These are phyloP conservation scores for Fusarium chlamydosporum DNA, from an alignment of 2,329 filamentous ascomycete genomes.

Conservation along the genomic window DNA sequence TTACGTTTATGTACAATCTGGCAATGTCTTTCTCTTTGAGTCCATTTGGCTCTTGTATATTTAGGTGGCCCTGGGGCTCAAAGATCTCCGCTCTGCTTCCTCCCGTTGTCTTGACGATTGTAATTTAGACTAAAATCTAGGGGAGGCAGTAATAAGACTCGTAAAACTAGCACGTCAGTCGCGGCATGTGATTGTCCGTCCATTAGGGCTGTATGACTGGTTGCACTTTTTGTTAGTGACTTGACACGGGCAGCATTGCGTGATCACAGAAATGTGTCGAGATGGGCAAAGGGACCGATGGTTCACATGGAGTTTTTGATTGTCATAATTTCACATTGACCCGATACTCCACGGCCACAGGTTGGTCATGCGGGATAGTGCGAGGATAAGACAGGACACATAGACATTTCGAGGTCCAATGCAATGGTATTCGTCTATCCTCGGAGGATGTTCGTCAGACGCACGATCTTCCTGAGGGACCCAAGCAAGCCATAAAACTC, in stretches of 20 bases:
- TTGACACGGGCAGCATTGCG: neutral
- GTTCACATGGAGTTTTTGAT: slow-evolving; percentile 34
- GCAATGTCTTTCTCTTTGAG: slow-evolving; percentile 51
- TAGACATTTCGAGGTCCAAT: slow-evolving; percentile 53
- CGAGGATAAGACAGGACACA: slow-evolving; percentile 34
- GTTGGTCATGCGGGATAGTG: slow-evolving; percentile 27
- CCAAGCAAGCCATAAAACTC: slow-evolving; percentile 63
- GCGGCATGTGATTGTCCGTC: neutral
- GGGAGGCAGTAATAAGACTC: slow-evolving; percentile 53
- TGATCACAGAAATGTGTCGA: slow-evolving; percentile 5
- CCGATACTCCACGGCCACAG: slow-evolving; percentile 30
- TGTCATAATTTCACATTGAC: slow-evolving; percentile 42
- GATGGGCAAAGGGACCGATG: slow-evolving; percentile 2
- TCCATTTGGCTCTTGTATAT: slow-evolving; percentile 57
- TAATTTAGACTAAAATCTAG: slow-evolving; percentile 52
- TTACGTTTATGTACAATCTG: slow-evolving; percentile 50
- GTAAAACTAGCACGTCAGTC: slow-evolving; percentile 43
- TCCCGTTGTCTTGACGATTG: slow-evolving; percentile 57
- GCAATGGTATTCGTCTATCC: slow-evolving; percentile 62
- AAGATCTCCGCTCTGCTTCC: slow-evolving; percentile 62
- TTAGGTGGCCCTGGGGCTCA: slow-evolving; percentile 51
- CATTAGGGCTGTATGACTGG: neutral
- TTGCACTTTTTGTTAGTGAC: neutral
- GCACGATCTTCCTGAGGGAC: slow-evolving; percentile 59
- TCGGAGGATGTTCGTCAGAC: slow-evolving; percentile 60